phyloP scores from a whole-genome alignment of 495 filamentous ascomycete genomes.

The Trichoderma orchidacearum region DNA sequence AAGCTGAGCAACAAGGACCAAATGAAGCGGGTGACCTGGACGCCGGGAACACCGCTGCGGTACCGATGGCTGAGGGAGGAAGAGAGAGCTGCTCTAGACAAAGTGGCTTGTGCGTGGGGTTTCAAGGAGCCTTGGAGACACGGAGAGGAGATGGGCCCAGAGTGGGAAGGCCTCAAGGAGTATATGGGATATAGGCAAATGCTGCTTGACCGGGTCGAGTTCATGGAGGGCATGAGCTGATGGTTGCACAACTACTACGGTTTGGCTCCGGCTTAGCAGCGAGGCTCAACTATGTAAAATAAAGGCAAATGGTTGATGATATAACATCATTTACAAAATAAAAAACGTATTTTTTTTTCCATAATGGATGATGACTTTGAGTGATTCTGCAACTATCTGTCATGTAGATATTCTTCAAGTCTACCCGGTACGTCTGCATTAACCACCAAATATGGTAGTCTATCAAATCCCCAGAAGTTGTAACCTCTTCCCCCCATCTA shows the following conservation, averaged over 20 bases:
- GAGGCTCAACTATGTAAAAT: too few species aligned
- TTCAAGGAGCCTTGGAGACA: slow-evolving; percentile 66
- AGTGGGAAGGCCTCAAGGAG: slow-evolving; percentile 75
- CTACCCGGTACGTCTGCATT: too few species aligned
- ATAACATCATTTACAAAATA: too few species aligned
- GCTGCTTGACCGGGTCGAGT: slow-evolving; percentile 71
- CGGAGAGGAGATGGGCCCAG: slow-evolving; percentile 81
- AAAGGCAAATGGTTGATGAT: too few species aligned
- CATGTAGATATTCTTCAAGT: too few species aligned
- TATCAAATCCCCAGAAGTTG: too few species aligned
- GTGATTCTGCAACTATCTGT: too few species aligned
- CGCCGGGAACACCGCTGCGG: slow-evolving; percentile 60
- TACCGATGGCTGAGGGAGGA: slow-evolving; percentile 88
- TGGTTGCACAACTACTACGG: background rate
- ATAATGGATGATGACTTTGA: too few species aligned
- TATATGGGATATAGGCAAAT: slow-evolving; percentile 70
- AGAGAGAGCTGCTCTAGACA: slow-evolving; percentile 80
- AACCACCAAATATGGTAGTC: too few species aligned
- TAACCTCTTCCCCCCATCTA: too few species aligned
- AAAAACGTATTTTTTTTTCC: too few species aligned
- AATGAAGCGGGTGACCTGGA: slow-evolving; percentile 86
- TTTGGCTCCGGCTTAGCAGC: too few species aligned
- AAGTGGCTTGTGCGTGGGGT: slow-evolving; percentile 75
- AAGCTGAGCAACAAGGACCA: slow-evolving; percentile 81
- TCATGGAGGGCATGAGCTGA: slow-evolving; percentile 86